A percentile compares a stretch with the other conserved stretches of the same genome.
Conservation (phyloP, 176 grass and related monocot genomes). For the Alloteropsis semialata region DNA sequence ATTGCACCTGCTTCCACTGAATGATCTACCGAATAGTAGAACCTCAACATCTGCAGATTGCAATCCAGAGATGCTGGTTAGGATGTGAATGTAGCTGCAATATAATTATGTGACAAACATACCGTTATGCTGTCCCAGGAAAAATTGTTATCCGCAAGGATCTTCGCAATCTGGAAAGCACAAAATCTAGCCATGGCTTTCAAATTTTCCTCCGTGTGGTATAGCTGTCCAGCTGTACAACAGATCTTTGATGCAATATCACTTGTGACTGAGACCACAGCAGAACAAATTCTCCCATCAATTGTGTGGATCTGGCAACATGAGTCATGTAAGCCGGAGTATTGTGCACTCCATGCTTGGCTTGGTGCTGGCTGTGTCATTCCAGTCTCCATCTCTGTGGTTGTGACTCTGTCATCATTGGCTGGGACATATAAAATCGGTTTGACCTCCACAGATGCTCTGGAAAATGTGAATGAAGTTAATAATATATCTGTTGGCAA, state of each 20-base stretch:
- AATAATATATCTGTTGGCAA: no score
- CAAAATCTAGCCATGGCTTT: conserved; percentile 56
- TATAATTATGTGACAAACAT: background rate
- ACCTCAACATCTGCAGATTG: conserved; percentile 68
- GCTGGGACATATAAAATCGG: conserved; percentile 55
- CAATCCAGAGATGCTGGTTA: background rate
- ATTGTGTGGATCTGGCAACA: conserved; percentile 51
- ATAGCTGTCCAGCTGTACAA: background rate
- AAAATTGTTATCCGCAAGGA: conserved; percentile 52
- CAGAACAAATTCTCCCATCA: conserved; percentile 54
- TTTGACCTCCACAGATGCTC: conserved; percentile 81
- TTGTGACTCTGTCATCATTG: conserved; percentile 25
- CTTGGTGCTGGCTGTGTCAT: conserved; percentile 16
- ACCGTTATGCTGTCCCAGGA: conserved; percentile 64
- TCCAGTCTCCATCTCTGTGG: conserved; percentile 17
- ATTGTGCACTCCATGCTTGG: conserved; percentile 26
- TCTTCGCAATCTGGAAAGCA: conserved; percentile 46
- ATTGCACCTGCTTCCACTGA: conserved; percentile 6
- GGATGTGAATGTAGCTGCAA: background rate
- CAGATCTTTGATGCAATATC: conserved; percentile 54
- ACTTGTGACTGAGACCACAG: conserved; percentile 61
- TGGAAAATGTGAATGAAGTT: conserved; percentile 31
- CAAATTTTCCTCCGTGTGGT: conserved; percentile 34
- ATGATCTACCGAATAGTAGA: conserved; percentile 56
- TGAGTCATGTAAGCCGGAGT: conserved; percentile 41